phyloP scores from a whole-genome alignment of 2,329 filamentous ascomycete species.

The Arthrobotrys entomopaga region DNA sequence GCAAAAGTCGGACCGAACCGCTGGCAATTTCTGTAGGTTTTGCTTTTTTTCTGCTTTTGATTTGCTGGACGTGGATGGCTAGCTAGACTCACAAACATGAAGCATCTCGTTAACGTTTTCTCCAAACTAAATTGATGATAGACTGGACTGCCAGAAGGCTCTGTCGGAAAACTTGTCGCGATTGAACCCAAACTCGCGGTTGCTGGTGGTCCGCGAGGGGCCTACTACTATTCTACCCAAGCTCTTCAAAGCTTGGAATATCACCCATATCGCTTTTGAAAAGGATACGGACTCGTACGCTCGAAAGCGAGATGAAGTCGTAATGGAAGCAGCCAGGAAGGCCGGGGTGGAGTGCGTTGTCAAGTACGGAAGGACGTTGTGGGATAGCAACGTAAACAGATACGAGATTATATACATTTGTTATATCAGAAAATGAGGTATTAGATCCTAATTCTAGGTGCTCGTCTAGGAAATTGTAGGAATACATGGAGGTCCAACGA shows the following conservation, averaged over 20 bases:
- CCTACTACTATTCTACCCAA: conserved; percentile 78
- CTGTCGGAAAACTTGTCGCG: conserved; percentile 74
- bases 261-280: conserved; percentile 81
- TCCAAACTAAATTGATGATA: conserved; percentile 57
- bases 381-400: conserved; percentile 73
- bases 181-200: conserved; percentile 75
- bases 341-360: conserved; percentile 76
- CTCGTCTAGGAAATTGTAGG: conserved; percentile 66
- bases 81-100: too few species aligned
- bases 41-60: not conserved
- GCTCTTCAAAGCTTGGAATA: conserved; percentile 76
- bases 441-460: not conserved
- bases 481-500: conserved; percentile 74
- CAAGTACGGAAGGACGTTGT: conserved; percentile 74
- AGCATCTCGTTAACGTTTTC: too few species aligned
- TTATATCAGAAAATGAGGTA: not conserved
- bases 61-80: too few species aligned
- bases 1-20: conserved; percentile 76
- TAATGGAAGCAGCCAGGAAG: conserved; percentile 70
- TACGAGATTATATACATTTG: not conserved
- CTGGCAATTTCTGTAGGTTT: conserved; percentile 74
- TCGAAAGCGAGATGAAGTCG: conserved; percentile 70
- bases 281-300: conserved; percentile 81
- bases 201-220: conserved; percentile 77
- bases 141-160: conserved; percentile 77